Base-by-base conservation (phyloP, 768 basidiomycete species). In the Mycena galopus region DNA sequence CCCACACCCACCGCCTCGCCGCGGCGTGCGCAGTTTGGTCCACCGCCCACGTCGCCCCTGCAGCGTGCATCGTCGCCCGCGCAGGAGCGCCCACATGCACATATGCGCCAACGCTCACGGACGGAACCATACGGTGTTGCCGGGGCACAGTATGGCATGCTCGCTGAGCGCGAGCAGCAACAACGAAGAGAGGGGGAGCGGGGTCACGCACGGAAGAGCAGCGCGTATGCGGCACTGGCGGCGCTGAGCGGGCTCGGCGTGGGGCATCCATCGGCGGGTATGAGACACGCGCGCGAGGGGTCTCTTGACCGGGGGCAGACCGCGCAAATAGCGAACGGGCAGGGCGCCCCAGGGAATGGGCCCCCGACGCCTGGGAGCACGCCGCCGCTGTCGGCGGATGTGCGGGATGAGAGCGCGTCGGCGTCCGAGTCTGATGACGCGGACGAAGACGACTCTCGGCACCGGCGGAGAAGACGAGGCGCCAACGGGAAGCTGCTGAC, bases 401-500 rank as follows among this genome's bases (percentile, higher is more conserved):
- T 63, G 65, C 23, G 51, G 53, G 71, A 69, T 23, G 69, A 65
- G 11, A 47, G 44, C 44, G 16, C 39, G 44, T 23, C 14, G 53
- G n/a, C 69, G 65, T 37, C 44, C 19, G 66, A 50, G 30, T 63
- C 29, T 35, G 69, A 65, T 39, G 69, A 65, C 33, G 73, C 32
- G 58, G 81, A 81, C 64, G 80, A 79, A 37, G 77, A 79, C 17
- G 67, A 30, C 65, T 33, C 32, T 16, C 65, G 42, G 57, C 62
- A 72, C 14, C 78, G 21, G 81, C 78, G 79, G 5, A 78, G 71
- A 25, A 39, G 72, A 12, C 64, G 67, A n/a, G 39, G 61, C 21
- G 50, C 51, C 58, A 51, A 51, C 17, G 66, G 73, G 61, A 64
- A 39, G 66, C 61, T 78, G 61, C 37, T 76, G 17, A 78, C 78